Evolutionary conservation across 371 early-diverging fungal genomes (phyloP).

Genomic region (Saksenaea oblongispora): DNA sequence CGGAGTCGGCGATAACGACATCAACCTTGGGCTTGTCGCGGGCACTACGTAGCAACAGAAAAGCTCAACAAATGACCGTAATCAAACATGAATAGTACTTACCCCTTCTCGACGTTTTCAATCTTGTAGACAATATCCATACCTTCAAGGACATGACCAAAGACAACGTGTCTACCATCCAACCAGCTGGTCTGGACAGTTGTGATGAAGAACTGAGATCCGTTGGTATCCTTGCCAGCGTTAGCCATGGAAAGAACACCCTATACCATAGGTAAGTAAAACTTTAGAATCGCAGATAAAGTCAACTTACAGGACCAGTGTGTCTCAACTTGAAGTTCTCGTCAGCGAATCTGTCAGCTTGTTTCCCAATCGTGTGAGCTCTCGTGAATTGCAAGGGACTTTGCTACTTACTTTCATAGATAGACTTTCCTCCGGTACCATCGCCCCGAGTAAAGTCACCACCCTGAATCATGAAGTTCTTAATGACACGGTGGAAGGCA

Average conservation of each 20-base stretch:
- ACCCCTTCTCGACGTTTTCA: conserved; percentile 60
- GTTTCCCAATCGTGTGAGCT: not conserved
- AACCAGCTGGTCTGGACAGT: conserved; percentile 79
- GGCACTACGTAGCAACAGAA: conserved; percentile 14
- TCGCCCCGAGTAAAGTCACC: conserved; percentile 82
- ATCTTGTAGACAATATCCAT: conserved; percentile 72
- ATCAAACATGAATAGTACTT: conserved; percentile 3
- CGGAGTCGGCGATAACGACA: conserved; percentile 73
- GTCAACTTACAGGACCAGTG: conserved; percentile 62
- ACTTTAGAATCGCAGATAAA: not conserved
- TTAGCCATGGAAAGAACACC: conserved; percentile 96
- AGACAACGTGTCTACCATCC: conserved; percentile 90
- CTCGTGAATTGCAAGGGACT: not conserved
- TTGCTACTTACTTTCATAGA: conserved; percentile 67
- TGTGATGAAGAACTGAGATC: conserved; percentile 98
- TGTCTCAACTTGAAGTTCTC: conserved; percentile 95
- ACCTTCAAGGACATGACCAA: conserved; percentile 86
- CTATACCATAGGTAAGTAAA: conserved; percentile 33
- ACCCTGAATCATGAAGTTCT: conserved; percentile 86
- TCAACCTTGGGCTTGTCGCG: conserved; percentile 65
- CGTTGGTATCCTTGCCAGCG: conserved; percentile 93
- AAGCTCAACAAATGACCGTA: not conserved
- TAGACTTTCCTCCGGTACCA: conserved; percentile 96
- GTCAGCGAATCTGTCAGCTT: conserved; percentile 80
- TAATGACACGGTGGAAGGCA: conserved; percentile 90